phyloP scores from a whole-genome alignment of 2,329 filamentous ascomycete genomes.

The Aaosphaeria pasadenensis region DNA sequence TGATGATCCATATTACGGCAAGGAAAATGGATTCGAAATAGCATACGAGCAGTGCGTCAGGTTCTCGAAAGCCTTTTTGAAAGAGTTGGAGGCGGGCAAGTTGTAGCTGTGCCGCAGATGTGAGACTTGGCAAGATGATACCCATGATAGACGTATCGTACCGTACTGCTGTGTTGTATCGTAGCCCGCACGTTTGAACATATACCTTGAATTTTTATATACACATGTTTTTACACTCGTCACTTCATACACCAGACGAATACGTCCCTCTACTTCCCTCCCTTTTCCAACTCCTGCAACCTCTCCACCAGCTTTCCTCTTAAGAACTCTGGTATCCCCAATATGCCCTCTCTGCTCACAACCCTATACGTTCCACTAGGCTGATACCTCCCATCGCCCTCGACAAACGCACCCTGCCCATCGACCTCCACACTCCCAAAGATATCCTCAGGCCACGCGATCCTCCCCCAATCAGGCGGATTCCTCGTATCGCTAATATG shows the following conservation, averaged over 20 bases:
- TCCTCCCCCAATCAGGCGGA: slow-evolving; percentile 62
- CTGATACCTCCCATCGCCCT: slow-evolving; percentile 57
- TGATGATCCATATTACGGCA: slow-evolving; percentile 92
- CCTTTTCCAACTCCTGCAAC: slow-evolving; percentile 28
- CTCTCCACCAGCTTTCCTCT: slow-evolving; percentile 49
- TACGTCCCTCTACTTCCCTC: slow-evolving; percentile 1
- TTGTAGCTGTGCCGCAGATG: slow-evolving; percentile 8
- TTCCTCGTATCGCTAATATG: slow-evolving; percentile 60
- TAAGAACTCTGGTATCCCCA: slow-evolving; percentile 45
- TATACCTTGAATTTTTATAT: no score
- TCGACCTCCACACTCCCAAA: slow-evolving; percentile 64
- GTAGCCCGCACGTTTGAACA: no score
- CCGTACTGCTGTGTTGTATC: no score
- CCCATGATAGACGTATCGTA: no score
- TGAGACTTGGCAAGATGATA: no score
- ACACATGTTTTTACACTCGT: no score
- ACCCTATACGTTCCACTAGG: slow-evolving; percentile 61
- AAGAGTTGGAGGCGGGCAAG: slow-evolving; percentile 48
- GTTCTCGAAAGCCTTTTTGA: slow-evolving; percentile 75
- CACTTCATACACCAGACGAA: no score
- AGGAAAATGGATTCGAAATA: slow-evolving; percentile 71
- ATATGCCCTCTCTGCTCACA: slow-evolving; percentile 60
- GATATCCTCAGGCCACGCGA: slow-evolving; percentile 65
- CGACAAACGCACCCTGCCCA: slow-evolving; percentile 55
- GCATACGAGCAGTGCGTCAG: slow-evolving; percentile 81